Base-by-base conservation (phyloP, 345 rosid genomes). In the Viola odorata region DNA sequence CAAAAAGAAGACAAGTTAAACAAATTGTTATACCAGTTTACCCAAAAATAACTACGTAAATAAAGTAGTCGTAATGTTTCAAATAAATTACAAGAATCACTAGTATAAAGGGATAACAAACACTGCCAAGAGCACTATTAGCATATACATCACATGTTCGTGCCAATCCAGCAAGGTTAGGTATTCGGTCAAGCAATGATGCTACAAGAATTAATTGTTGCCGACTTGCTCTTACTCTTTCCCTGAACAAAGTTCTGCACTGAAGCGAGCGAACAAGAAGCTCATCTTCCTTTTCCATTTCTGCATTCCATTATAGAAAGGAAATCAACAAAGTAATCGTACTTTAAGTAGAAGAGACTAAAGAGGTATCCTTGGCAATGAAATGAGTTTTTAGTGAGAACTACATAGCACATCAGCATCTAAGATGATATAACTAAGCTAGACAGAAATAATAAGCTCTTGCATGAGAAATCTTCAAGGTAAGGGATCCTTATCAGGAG, bases 101-200 rank as follows among this genome's bases (percentile, higher is more conserved):
- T 23, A 4, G 16, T 44, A 11, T 17, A 38, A 48, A 37, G 39
- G 3, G 12, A 12, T 14, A 40, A 45, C 3, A 64, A 39, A 45
- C 14, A 44, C 53, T 14, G 52, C 32, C 14, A 58, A 48, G 38
- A 60, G 60, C 41, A 49, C 40, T 53, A 16, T 44, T 7, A 49
- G 47, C 77, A 66, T n/a, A n/a, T 64, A 89, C 98, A 91, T 92
- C 96, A 75, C 98, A 85, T 15, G 98, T 87, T 66, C 96, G 84
- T 64, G 96, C 94, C 80, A 92, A 80, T 54, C 98, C 96, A 53
- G 96, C 96, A 74, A 92, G 91, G 73, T 92, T 92, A 54, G 98
- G 98, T 60, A 89, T 84, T 44, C 98, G 91, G 73, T 92, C 96
- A 67, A 89, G 75, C 44, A 92, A 71, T 54, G 96, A 92, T 60